Base-by-base conservation (phyloP, 177 flowering plant species). In the Vitis hybrid region DNA sequence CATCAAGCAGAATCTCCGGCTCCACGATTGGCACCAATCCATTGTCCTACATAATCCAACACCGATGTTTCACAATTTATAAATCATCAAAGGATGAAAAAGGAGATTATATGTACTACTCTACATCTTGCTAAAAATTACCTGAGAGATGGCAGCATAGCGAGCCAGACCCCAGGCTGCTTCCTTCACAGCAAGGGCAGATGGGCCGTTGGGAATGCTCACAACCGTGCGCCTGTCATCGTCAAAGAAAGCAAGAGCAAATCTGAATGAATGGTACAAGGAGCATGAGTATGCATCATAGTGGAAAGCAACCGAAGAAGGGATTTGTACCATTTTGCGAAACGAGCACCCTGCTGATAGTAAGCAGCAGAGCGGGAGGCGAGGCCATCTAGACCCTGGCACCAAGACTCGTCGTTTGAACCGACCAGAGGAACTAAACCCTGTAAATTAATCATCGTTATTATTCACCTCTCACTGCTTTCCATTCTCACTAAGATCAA, bases 91-190 rank as follows among this genome's bases (percentile, higher is more conserved):
- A 83, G 85, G 82, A 75, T 65, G 80, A 86, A 75, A 81, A 22
- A 70, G 80, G 82, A 48, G 85, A 73, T 71, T 80, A 86, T 55
- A 80, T 82, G 0, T 82, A 81, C 72, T 85, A 85, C 14, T 84
- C 84, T 71, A 81, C 82, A 4, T 80, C 85, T 39, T 39, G 45
- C 8, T 1, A 29, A 3, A 33, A 15, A 75, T 73, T 73, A 89
- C 94, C 70, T 92, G 96, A 64, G 91, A 80, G 62, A 92, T 89
- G 51, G 96, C 89, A 70, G 97, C 97, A 76, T 90, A 92, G 53
- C 92, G 93, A 48, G 97, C 96, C 8, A 92, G 94, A 48, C 94
- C 96, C 97, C 94, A 92, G 62, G 97, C 96, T 13, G 97, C 97
- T 86, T 92, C 97, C 82, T 90, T 92, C 56, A 89, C 92, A 31